Conservation (phyloP, 1,139 yeast genomes). For the Scheffersomyces lignicola region DNA sequence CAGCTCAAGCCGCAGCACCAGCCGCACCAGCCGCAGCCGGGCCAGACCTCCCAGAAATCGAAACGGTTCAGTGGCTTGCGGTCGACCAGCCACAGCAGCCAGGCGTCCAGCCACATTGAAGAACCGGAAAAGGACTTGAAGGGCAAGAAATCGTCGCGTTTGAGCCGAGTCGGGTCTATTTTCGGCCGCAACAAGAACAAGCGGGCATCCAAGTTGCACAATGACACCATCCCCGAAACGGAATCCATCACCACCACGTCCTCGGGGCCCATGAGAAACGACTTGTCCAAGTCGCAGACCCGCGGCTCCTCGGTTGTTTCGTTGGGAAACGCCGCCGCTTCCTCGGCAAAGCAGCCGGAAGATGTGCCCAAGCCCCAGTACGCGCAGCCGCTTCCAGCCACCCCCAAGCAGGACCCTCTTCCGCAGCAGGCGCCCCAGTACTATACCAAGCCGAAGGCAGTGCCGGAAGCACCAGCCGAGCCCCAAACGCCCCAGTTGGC, state of each 20-base stretch:
- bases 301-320: slow-evolving; percentile 11
- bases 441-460: slow-evolving; percentile 3
- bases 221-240: slow-evolving; percentile 33
- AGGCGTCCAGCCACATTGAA: not conserved
- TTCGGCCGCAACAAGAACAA: slow-evolving; percentile 65
- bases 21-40: not conserved
- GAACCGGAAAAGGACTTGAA: slow-evolving; percentile 5
- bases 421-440: slow-evolving; percentile 2
- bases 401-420: not conserved
- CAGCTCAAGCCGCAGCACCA: not conserved
- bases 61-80: slow-evolving; percentile 1
- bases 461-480: too few species aligned
- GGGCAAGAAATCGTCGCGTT: slow-evolving; percentile 35
- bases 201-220: slow-evolving; percentile 24
- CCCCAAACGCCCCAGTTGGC: slow-evolving; percentile 4
- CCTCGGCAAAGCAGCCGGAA: not conserved
- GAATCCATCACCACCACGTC: slow-evolving; percentile 29
- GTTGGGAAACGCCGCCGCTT: not conserved
- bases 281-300: slow-evolving; percentile 11
- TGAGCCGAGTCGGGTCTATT: slow-evolving; percentile 83
- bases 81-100: slow-evolving; percentile 5
- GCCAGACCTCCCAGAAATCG: not conserved
- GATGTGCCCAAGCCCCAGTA: slow-evolving; percentile 1
- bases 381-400: slow-evolving; percentile 2
- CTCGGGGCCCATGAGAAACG: slow-evolving; percentile 15